A percentile compares a stretch with the other conserved stretches of the same genome.
These are phyloP conservation scores for Mortierella polycephala DNA, from an alignment of 371 early-diverging fungal genomes.

Conservation along the genomic window DNA sequence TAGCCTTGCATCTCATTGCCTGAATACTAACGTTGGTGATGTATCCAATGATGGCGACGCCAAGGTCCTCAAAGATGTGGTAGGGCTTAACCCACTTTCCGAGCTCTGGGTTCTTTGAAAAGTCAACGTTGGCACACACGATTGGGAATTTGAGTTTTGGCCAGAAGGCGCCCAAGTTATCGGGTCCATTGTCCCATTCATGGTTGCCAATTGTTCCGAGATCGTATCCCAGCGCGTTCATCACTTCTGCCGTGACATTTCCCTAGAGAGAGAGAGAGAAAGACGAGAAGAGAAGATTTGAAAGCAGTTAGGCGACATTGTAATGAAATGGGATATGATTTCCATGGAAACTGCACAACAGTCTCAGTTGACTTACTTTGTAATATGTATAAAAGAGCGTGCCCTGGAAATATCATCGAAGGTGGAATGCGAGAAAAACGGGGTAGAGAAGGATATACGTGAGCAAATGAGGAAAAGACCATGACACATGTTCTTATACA, in stretches of 20 bases:
- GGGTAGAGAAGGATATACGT: neutral
- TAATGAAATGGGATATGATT: neutral
- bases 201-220: constrained; percentile 76
- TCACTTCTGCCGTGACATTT: constrained; percentile 60
- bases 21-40: constrained; percentile 62
- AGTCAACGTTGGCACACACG: constrained; percentile 72
- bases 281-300: neutral
- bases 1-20: too few relatives aligned
- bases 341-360: neutral
- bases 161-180: constrained; percentile 61
- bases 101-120: constrained; percentile 56
- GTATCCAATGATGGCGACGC: constrained; percentile 72
- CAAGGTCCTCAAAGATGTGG: constrained; percentile 68
- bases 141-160: constrained; percentile 68
- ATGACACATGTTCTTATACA: neutral
- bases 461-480: constrained; percentile 10
- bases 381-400: constrained; percentile 70
- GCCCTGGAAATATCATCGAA: constrained; percentile 50
- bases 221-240: constrained; percentile 70
- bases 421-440: constrained; percentile 3
- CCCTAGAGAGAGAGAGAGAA: constrained; percentile 24
- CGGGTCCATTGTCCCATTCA: constrained; percentile 76
- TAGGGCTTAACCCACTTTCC: constrained; percentile 69
- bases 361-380: constrained; percentile 30
- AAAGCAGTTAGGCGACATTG: neutral